Conservation (phyloP, 2,329 filamentous ascomycete genomes). For the Alternaria panax region DNA sequence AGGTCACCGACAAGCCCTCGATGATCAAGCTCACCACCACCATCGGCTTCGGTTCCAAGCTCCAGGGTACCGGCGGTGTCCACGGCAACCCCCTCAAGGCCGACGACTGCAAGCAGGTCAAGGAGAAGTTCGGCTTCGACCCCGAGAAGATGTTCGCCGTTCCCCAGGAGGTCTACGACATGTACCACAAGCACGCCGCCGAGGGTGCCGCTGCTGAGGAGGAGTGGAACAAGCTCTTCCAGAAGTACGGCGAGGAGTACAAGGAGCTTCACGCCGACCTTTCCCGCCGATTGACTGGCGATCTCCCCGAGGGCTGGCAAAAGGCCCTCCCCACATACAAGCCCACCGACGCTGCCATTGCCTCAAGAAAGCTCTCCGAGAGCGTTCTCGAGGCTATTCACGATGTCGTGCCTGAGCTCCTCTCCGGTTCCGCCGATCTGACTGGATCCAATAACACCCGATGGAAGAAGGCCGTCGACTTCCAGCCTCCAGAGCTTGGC, state of each 20-base stretch:
- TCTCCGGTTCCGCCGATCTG: conserved; percentile 96
- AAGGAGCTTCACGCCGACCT: conserved; percentile 82
- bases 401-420: conserved; percentile 81
- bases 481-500: conserved; percentile 86
- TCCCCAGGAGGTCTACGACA: conserved; percentile 91
- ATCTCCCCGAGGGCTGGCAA: conserved; percentile 96
- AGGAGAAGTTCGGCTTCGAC: conserved; percentile 95
- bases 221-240: conserved; percentile 93
- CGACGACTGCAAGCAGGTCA: conserved; percentile 92
- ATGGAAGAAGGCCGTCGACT: conserved; percentile 97
- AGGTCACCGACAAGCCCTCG: conserved; percentile 93
- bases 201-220: conserved; percentile 88
- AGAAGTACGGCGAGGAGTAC: conserved; percentile 83
- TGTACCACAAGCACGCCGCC: conserved; percentile 83
- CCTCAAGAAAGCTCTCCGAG: conserved; percentile 96
- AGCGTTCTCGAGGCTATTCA: conserved; percentile 89
- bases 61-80: conserved; percentile 92
- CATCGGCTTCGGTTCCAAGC: conserved; percentile 93
- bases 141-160: conserved; percentile 92
- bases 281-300: conserved; percentile 76
- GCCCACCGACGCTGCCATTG: conserved; percentile 80
- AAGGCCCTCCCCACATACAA: conserved; percentile 92
- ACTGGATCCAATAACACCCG: conserved; percentile 98
- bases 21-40: conserved; percentile 97
- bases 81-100: conserved; percentile 96